Conservation (phyloP, 139 green algal genomes). For the Astrephomene gubernaculifera region DNA sequence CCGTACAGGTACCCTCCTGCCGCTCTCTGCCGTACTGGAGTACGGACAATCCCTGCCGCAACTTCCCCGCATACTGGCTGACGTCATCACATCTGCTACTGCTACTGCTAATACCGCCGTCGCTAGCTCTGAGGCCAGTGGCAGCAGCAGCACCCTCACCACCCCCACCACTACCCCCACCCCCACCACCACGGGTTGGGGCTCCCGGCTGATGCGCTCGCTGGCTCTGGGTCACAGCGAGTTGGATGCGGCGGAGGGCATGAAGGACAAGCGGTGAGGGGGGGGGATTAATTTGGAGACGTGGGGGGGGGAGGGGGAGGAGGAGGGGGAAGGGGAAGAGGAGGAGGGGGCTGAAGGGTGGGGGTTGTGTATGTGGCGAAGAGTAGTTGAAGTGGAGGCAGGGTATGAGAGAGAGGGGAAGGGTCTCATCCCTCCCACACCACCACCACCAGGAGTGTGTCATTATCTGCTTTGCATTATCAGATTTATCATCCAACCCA, state of each 20-base stretch:
- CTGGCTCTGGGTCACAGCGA: conserved; percentile 63
- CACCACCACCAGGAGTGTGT: background rate
- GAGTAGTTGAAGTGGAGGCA: no score
- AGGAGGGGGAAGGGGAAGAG: background rate
- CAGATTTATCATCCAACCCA: background rate
- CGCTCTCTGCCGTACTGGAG: conserved; percentile 20
- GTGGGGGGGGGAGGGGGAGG: background rate
- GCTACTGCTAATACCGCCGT: background rate
- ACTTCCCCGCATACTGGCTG: background rate
- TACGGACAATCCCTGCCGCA: background rate
- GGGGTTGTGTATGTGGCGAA: background rate
- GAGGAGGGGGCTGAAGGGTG: background rate
- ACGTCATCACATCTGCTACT: background rate
- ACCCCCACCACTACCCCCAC: background rate
- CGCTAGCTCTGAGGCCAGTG: background rate
- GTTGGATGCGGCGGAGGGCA: conserved; percentile 41
- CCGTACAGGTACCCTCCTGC: conserved; percentile 23
- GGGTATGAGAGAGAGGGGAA: no score
- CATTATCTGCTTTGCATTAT: background rate
- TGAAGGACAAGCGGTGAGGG: conserved; percentile 45
- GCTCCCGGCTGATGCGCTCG: conserved; percentile 50
- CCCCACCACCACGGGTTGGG: no score
- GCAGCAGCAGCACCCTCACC: background rate
- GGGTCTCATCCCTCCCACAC: background rate
- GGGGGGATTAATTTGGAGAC: background rate